Evolutionary conservation across 116 monocot species (phyloP).

Genomic region (Dioscorea cayenensis): DNA sequence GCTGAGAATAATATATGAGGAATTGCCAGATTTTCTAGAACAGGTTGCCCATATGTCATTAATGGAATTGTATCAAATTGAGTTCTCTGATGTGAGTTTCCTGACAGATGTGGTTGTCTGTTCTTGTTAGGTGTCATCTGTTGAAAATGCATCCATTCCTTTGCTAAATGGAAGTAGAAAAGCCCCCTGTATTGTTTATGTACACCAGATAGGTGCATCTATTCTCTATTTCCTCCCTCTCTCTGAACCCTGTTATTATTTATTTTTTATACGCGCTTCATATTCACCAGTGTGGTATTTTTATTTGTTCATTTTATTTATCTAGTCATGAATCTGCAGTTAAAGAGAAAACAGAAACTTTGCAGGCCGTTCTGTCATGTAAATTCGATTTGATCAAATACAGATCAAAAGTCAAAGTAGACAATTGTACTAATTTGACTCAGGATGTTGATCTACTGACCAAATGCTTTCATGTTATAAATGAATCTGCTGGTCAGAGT

Average conservation of each 20-base stretch:
- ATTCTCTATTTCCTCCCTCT: slow-evolving; percentile 9
- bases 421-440: too few species aligned
- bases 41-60: slow-evolving; percentile 35
- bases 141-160: slow-evolving; percentile 64
- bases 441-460: too few species aligned
- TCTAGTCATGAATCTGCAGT: too few species aligned
- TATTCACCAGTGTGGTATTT: too few species aligned
- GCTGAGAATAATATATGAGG: slow-evolving; percentile 80
- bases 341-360: too few species aligned
- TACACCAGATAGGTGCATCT: slow-evolving; percentile 85
- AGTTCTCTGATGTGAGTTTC: neutral
- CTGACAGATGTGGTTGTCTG: neutral
- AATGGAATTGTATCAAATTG: neutral
- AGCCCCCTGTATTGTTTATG: slow-evolving; percentile 76
- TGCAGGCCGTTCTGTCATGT: too few species aligned
- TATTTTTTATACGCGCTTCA: neutral
- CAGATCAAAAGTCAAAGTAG: too few species aligned
- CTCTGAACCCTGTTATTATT: neutral
- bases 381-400: too few species aligned
- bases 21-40: slow-evolving; percentile 75
- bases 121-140: slow-evolving; percentile 52
- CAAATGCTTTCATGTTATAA: too few species aligned
- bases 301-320: too few species aligned
- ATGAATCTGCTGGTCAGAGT: too few species aligned
- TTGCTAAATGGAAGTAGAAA: slow-evolving; percentile 26